A percentile compares a stretch with the other conserved stretches of the same genome.
Conservation (phyloP, 257 asterid species). For the Fraxinus quadrangulata region DNA sequence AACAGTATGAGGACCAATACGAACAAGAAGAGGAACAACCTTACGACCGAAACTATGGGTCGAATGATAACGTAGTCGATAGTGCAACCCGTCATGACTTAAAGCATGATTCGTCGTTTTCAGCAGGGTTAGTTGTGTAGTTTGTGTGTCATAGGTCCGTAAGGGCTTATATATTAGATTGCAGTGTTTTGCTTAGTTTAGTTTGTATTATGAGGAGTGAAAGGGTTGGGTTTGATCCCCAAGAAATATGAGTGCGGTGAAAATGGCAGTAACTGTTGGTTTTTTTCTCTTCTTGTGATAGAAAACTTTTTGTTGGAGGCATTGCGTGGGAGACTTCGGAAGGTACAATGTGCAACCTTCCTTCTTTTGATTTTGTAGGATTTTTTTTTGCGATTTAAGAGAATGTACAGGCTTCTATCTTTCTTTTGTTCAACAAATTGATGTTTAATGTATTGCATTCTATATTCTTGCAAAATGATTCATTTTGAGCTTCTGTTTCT, state of each 20-base stretch:
- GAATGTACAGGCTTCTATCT: not conserved
- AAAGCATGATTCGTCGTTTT: conserved; percentile 91
- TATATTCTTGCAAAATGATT: not conserved
- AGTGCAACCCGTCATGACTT: conserved; percentile 61
- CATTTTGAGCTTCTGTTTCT: not conserved
- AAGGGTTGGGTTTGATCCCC: conserved; percentile 56
- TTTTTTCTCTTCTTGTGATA: conserved; percentile 69
- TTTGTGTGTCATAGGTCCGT: conserved; percentile 53
- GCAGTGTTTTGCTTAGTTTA: conserved; percentile 42
- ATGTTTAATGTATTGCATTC: not conserved
- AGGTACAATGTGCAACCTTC: conserved; percentile 48
- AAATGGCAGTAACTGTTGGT: conserved; percentile 68
- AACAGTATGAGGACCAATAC: conserved; percentile 67
- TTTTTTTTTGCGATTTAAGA: not conserved
- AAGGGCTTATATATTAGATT: conserved; percentile 37
- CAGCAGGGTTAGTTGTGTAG: conserved; percentile 99
- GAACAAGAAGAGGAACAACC: conserved; percentile 48
- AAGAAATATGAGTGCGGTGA: conserved; percentile 46
- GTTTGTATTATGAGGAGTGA: conserved; percentile 41
- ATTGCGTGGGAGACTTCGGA: conserved; percentile 99
- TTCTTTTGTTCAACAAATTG: not conserved
- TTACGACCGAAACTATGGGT: conserved; percentile 47
- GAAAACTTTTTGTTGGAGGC: conserved; percentile 99
- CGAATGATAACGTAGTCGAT: conserved; percentile 76
- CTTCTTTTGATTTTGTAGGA: not conserved